These are phyloP conservation scores for Polygonum maritimum DNA, from an alignment of 148 eudicot species.

Conservation along the genomic window DNA sequence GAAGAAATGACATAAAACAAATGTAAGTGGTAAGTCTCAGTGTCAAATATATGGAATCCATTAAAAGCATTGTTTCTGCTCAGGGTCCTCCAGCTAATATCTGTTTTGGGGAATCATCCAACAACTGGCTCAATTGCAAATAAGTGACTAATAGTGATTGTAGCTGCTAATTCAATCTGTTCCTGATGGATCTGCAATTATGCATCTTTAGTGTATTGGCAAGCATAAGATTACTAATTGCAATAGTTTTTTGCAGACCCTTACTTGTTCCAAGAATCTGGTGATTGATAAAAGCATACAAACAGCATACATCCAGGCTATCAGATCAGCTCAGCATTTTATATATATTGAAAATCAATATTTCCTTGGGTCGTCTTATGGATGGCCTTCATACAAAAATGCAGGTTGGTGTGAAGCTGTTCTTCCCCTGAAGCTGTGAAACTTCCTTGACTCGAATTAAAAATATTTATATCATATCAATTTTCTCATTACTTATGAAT, in stretches of 20 bases:
- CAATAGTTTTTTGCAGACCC: slow-evolving; percentile 44
- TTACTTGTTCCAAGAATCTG: slow-evolving; percentile 62
- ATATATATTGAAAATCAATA: slow-evolving; percentile 93
- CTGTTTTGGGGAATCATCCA: background rate
- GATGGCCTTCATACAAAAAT: slow-evolving; percentile 83
- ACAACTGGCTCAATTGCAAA: background rate
- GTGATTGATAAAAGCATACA: slow-evolving; percentile 92
- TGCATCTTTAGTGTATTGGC: background rate
- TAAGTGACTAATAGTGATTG: background rate
- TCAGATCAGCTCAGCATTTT: slow-evolving; percentile 93
- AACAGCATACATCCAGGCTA: slow-evolving; percentile 91
- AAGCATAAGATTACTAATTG: background rate
- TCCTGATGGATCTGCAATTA: background rate
- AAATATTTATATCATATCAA: background rate
- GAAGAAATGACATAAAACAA: background rate
- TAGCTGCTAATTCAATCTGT: background rate
- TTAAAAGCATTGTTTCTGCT: background rate
- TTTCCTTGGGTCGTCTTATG: slow-evolving; percentile 93
- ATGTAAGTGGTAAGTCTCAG: background rate
- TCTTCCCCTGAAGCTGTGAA: background rate
- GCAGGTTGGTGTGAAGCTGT: slow-evolving; percentile 46
- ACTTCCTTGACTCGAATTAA: background rate
- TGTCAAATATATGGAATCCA: background rate
- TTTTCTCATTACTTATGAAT: background rate
- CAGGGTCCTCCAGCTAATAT: background rate